Evolutionary conservation across 176 grass and related monocot genomes (phyloP).

Genomic region (Otatea glauca): DNA sequence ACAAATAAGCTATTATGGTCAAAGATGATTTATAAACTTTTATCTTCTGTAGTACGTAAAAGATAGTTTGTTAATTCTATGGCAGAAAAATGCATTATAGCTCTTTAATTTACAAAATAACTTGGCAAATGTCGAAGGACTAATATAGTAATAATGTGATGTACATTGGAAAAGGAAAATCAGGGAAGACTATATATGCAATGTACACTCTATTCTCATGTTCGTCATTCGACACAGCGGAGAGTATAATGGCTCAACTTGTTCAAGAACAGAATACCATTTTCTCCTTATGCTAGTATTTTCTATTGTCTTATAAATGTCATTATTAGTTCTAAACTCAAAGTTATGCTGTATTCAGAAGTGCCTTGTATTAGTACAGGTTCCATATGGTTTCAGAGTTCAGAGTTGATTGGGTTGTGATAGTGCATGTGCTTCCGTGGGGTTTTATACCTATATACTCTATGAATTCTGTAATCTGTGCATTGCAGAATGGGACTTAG

Average conservation of each 20-base stretch:
- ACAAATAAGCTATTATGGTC: neutral
- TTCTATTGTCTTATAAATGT: constrained; percentile 4
- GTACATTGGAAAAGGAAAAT: constrained; percentile 1
- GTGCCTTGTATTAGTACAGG: constrained; percentile 4
- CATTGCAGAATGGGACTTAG: constrained; percentile 93
- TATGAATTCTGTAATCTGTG: constrained; percentile 19
- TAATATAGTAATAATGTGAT: constrained; percentile 9
- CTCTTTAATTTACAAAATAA: neutral
- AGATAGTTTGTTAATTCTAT: neutral
- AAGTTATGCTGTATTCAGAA: neutral
- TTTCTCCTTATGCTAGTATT: neutral
- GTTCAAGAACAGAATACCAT: neutral
- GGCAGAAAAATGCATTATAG: constrained; percentile 8
- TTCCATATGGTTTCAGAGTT: constrained; percentile 2
- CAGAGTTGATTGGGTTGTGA: constrained; percentile 21
- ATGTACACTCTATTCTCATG: neutral
- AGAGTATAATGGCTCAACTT: constrained; percentile 4
- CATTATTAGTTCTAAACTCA: constrained; percentile 3
- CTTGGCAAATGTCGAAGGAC: neutral
- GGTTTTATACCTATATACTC: neutral
- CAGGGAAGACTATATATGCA: neutral
- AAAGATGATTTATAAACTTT: neutral
- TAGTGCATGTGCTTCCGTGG: neutral
- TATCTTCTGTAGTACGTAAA: neutral
- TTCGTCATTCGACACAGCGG: neutral